These are phyloP conservation scores for Fusarium protoensiforme DNA, from an alignment of 2,329 filamentous ascomycete genomes.

Conservation along the genomic window DNA sequence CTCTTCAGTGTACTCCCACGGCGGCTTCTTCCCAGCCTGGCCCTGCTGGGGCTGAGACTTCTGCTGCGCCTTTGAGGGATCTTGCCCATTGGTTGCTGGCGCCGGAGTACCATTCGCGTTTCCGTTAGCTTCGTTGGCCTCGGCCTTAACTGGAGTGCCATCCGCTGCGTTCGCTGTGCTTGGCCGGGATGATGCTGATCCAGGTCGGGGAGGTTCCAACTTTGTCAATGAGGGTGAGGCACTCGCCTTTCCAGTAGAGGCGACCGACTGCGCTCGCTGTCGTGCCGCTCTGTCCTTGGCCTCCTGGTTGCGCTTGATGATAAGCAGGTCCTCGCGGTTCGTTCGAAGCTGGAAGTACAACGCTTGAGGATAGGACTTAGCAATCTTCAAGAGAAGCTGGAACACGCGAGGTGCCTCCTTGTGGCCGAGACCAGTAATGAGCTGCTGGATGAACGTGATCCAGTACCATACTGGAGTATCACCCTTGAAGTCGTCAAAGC, in stretches of 20 bases:
- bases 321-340: slow-evolving; percentile 90
- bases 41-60: slow-evolving; percentile 32
- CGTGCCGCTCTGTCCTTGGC: slow-evolving; percentile 73
- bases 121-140: slow-evolving; percentile 52
- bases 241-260: slow-evolving; percentile 57
- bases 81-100: slow-evolving; percentile 41
- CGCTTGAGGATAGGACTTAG: slow-evolving; percentile 94
- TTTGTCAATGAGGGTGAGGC: slow-evolving; percentile 64
- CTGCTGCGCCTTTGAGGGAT: slow-evolving; percentile 38
- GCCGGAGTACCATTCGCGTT: slow-evolving; percentile 40
- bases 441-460: slow-evolving; percentile 98
- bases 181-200: slow-evolving; percentile 57
- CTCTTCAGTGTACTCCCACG: slow-evolving; percentile 97
- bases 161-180: slow-evolving; percentile 62
- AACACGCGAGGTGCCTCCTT: slow-evolving; percentile 91
- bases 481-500: slow-evolving; percentile 96
- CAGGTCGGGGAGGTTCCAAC: slow-evolving; percentile 58
- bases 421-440: slow-evolving; percentile 90
- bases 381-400: slow-evolving; percentile 89
- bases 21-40: slow-evolving; percentile 73
- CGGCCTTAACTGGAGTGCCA: slow-evolving; percentile 56
- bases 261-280: slow-evolving; percentile 59
- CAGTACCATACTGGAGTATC: slow-evolving; percentile 99
- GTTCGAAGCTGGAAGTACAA: slow-evolving; percentile 96
- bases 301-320: slow-evolving; percentile 90